These are phyloP conservation scores for Copromyces sp. DNA, from an alignment of 495 filamentous ascomycete genomes.

Conservation along the genomic window DNA sequence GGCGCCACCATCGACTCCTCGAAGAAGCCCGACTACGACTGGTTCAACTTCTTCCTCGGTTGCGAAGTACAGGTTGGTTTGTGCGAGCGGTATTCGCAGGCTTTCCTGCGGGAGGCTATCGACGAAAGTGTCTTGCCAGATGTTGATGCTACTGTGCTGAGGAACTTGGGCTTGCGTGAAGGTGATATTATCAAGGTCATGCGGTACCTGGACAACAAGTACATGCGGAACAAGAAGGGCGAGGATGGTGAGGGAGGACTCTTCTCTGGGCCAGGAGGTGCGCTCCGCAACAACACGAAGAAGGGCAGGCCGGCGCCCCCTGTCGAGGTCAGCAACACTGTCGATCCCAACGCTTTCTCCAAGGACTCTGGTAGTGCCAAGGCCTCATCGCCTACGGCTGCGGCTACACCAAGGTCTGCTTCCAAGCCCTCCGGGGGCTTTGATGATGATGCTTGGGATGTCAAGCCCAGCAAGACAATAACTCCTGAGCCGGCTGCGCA, in stretches of 20 bases:
- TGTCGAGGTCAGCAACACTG: slow-evolving; percentile 71
- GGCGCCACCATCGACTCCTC: slow-evolving; percentile 44
- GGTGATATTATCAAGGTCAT: slow-evolving; percentile 94
- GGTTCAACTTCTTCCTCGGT: slow-evolving; percentile 96
- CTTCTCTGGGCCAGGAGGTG: slow-evolving; percentile 84
- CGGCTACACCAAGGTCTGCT: slow-evolving; percentile 28
- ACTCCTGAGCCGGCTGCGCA: slow-evolving; percentile 25
- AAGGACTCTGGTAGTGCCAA: slow-evolving; percentile 30
- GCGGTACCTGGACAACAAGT: slow-evolving; percentile 78
- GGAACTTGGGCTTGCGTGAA: slow-evolving; percentile 83
- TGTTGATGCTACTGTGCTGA: slow-evolving; percentile 68
- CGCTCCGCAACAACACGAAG: slow-evolving; percentile 86
- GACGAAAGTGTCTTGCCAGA: slow-evolving; percentile 84
- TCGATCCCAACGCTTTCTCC: slow-evolving; percentile 80
- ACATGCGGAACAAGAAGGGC: slow-evolving; percentile 55
- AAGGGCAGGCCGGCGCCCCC: slow-evolving; percentile 82
- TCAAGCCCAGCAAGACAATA: slow-evolving; percentile 73
- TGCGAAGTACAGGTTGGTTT: slow-evolving; percentile 85
- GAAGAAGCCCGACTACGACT: slow-evolving; percentile 74
- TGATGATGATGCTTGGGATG: slow-evolving; percentile 96
- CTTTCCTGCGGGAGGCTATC: slow-evolving; percentile 86
- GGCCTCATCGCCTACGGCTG: slow-evolving; percentile 36
- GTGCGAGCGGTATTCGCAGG: slow-evolving; percentile 86
- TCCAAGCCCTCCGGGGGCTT: slow-evolving; percentile 58
- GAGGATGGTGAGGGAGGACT: slow-evolving; percentile 63